Base-by-base conservation (phyloP, 2,329 filamentous ascomycete genomes). In the Fusarium sp. region DNA sequence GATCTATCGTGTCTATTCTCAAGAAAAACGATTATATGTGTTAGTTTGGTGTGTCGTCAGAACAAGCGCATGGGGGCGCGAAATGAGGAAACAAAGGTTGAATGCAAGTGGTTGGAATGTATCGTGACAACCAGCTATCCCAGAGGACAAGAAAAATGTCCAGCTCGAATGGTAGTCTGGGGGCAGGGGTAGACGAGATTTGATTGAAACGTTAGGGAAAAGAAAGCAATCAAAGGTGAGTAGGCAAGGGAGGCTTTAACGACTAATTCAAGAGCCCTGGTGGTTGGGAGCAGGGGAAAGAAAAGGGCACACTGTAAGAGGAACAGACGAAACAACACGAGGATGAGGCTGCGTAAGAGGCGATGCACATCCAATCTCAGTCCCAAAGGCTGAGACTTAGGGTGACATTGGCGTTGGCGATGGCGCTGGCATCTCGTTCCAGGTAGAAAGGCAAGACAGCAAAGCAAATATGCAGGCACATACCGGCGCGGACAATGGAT, bases 1-100 rank as follows among this genome's bases (percentile, higher is more conserved):
- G 89, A 82, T 98, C 96, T 81, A 97, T 92, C 67, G 95, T 96
- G 83, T 98, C 95, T 97, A 58, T 45, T 64, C 26, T 54, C 44
- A 54, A 30, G 39, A n/a, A 35, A 59, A 67, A 60, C 28, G 48
- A 51, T 61, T 53, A 49, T 52, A 40, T 52, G 48, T 17, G 67
- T 75, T 53, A 75, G 71, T 72, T 44, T 46, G 61, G 24, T 24
- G 44, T 56, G 56, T 48, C 49, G 39, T 64, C 44, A 63, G 52
- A 44, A 47, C 48, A 59, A 54, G 39, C 44, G 46, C 46, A 32
- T 50, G 49, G 45, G 52, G 56, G 62, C 65, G 56, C 45, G 58
- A 52, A 68, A 67, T 63, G 39, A 53, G 63, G 65, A 62, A 68
- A 51, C 35, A 59, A 46, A 62, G 55, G 61, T 57, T 52, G 54